A percentile compares a stretch with the other conserved stretches of the same genome.
These are phyloP conservation scores for Microdochium nivale DNA, from an alignment of 2,329 filamentous ascomycete species.

Conservation along the genomic window DNA sequence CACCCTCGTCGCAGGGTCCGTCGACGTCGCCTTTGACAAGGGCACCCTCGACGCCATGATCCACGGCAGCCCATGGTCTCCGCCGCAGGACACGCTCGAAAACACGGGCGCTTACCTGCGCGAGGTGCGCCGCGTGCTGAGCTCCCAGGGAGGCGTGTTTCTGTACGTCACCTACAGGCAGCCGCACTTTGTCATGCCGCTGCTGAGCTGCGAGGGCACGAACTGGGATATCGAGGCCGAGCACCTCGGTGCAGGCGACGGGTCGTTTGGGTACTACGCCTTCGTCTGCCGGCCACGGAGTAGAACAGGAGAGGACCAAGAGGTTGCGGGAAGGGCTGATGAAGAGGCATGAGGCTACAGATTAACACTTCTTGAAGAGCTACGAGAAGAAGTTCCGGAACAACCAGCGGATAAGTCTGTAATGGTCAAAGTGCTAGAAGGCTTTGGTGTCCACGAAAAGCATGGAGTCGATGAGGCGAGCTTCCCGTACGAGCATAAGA, in stretches of 20 bases:
- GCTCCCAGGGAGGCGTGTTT: conserved; percentile 35
- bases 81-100: conserved; percentile 36
- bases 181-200: conserved; percentile 42
- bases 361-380: too few species aligned
- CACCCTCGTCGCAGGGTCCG: conserved; percentile 24
- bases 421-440: too few species aligned
- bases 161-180: conserved; percentile 46
- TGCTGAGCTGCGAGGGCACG: conserved; percentile 30
- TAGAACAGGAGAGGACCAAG: too few species aligned
- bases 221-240: conserved; percentile 35
- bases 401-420: too few species aligned
- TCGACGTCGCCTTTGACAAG: conserved; percentile 52
- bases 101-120: conserved; percentile 39
- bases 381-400: too few species aligned
- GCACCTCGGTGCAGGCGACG: conserved; percentile 25
- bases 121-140: conserved; percentile 40
- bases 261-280: conserved; percentile 40
- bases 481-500: too few species aligned
- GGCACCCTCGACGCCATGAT: conserved; percentile 48
- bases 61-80: conserved; percentile 42
- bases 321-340: too few species aligned
- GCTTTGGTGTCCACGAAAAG: too few species aligned
- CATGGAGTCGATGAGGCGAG: too few species aligned
- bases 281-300: conserved; percentile 17
- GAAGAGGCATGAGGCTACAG: too few species aligned